Conservation (phyloP, 2,329 filamentous ascomycete species). For the Penicillium sp. region DNA sequence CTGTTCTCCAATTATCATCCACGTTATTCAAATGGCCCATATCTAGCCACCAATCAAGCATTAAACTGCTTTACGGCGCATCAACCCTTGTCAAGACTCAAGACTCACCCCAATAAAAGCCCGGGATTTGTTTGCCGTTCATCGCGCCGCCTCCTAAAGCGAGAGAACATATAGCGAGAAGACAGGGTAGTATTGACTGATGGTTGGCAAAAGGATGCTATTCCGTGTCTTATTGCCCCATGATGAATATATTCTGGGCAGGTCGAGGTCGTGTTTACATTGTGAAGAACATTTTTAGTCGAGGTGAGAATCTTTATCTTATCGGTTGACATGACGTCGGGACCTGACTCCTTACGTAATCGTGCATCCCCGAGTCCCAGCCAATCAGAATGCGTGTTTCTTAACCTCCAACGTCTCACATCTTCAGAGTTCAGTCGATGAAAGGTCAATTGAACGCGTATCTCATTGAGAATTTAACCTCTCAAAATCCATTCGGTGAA, state of each 20-base stretch:
- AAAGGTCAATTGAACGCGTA: no score
- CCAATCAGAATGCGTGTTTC: not conserved
- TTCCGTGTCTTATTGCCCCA: not conserved
- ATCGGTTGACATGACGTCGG: conserved; percentile 4
- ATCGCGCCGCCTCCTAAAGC: not conserved
- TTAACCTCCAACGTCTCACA: not conserved
- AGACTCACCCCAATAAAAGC: conserved; percentile 16
- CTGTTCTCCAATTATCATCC: conserved; percentile 19
- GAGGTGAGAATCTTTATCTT: not conserved
- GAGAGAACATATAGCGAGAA: not conserved
- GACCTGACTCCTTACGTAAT: conserved; percentile 6
- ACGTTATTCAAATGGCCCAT: not conserved
- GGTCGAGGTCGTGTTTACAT: not conserved
- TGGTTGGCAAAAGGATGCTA: not conserved
- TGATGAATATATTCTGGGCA: not conserved
- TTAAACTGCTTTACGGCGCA: not conserved
- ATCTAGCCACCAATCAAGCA: not conserved
- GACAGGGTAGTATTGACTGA: not conserved
- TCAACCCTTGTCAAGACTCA: not conserved
- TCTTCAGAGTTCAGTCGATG: no score
- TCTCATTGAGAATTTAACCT: no score
- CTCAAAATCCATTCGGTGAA: no score
- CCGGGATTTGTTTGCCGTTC: conserved; percentile 15
- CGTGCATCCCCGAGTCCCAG: not conserved
- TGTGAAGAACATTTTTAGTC: not conserved